Conservation (phyloP, 1,139 yeast species). For the Williopsis jadinii region DNA sequence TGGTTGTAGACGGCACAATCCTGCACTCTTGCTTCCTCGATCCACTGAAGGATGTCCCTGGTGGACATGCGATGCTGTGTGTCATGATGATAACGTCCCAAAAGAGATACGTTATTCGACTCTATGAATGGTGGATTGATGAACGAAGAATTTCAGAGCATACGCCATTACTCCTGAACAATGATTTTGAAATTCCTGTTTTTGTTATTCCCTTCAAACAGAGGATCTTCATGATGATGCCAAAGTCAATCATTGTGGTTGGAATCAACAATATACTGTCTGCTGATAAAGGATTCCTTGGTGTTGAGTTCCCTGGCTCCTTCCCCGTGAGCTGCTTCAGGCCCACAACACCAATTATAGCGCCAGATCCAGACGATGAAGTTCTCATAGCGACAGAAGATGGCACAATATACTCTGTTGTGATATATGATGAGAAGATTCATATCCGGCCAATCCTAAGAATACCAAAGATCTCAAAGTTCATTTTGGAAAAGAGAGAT, state of each 20-base stretch:
- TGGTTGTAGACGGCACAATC: constrained; percentile 36
- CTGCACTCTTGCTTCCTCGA: constrained; percentile 39
- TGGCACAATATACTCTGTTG: constrained; percentile 34
- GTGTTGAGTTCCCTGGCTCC: constrained; percentile 13
- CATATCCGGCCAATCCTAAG: constrained; percentile 12
- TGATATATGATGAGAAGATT: constrained; percentile 12
- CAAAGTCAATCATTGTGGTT: constrained; percentile 13
- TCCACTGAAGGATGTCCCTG: constrained; percentile 19
- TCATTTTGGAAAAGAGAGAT: constrained; percentile 12
- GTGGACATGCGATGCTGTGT: constrained; percentile 31
- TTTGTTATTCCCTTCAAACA: constrained; percentile 32
- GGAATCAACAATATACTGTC: constrained; percentile 30
- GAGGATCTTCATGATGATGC: constrained; percentile 33
- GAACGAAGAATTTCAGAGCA: constrained; percentile 24
- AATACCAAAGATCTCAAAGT: constrained; percentile 13
- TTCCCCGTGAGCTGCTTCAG: constrained; percentile 37
- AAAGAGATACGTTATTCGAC: constrained; percentile 32
- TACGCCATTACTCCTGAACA: constrained; percentile 32
- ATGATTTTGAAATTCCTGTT: constrained; percentile 35
- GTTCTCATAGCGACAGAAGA: constrained; percentile 35
- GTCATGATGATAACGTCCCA: constrained; percentile 30
- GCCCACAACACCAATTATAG: constrained; percentile 23
- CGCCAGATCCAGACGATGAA: constrained; percentile 25
- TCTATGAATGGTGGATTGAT: constrained; percentile 37
- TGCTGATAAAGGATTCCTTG: constrained; percentile 35